Evolutionary conservation across 805 yeast genomes (phyloP), one percentile per base, ranked within the genome.

Genomic region (Torulaspora microellipsoides): DNA sequence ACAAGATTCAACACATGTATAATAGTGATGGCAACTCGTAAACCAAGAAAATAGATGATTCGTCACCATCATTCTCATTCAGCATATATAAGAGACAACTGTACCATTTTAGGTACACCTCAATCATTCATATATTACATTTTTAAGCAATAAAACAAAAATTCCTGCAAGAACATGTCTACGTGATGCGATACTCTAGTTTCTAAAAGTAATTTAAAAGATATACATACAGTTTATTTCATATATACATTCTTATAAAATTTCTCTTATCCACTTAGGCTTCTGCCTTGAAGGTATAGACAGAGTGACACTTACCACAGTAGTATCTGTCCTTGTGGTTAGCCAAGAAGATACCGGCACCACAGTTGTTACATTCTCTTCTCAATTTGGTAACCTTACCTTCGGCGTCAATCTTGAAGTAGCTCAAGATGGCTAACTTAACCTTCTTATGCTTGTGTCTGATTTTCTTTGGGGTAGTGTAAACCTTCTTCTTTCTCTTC

Each of bases 401-500:
- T 67, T 93, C 99, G 71, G 84, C 86, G 76, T 89, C 95, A 68
- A 93, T 97, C 83, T 91, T 90, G 89, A 90, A 93, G 93, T 91
- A 93, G 71, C 95, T 89, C 75, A 93, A 85, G 74, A 93, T 97
- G 76, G 97, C 98, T 70, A 93, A 82, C 86, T 93, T 93, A 77
- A 86, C 87, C 83, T 91, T 93, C 87, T 86, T 93, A 85, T 88
- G 96, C 85, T 89, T 90, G 95, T 93, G 98, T 80, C 78, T 87
- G 80, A 93, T 87, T 85, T 90, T 95, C 90, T 93, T 93, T 81
- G 99, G 99, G 71, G 98, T 91, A 79, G 98, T 91, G 91, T 91
- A 93, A 72, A 89, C 97, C 95, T 91, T 91, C 96, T 93, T 93
- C 93, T 93, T 93, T 84, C 96, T 91, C 93, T 93, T 93, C 87